Percentiles rank a stretch among this genome's conserved stretches.
These are phyloP conservation scores for Avena atlantica DNA, from an alignment of 176 grass and related monocot genomes.

Conservation along the genomic window DNA sequence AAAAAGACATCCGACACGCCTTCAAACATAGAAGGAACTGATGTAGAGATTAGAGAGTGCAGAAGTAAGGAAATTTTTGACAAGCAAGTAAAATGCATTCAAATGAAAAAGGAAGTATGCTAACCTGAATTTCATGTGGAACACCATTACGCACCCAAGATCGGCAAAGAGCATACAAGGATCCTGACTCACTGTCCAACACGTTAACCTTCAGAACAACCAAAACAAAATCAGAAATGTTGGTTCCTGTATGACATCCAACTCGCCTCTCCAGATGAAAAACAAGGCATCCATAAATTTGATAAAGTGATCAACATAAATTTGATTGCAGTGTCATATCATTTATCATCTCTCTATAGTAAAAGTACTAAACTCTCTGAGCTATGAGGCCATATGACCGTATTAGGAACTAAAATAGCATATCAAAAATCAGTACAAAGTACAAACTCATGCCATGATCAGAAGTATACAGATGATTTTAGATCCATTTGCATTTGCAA, in stretches of 20 bases:
- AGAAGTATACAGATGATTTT: background rate
- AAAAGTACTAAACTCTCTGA: slow-evolving; percentile 13
- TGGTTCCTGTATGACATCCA: slow-evolving; percentile 1
- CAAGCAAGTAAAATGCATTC: slow-evolving; percentile 21
- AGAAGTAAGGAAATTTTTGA: slow-evolving; percentile 19
- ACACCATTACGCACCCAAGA: slow-evolving; percentile 66
- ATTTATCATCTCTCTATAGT: background rate
- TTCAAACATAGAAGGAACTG: slow-evolving; percentile 5
- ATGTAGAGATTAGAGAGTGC: slow-evolving; percentile 15
- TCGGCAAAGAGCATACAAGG: slow-evolving; percentile 69
- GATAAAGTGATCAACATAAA: background rate
- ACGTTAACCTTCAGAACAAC: slow-evolving; percentile 56
- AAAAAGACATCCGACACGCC: background rate
- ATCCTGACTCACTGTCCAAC: slow-evolving; percentile 58
- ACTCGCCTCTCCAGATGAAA: slow-evolving; percentile 16
- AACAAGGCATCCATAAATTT: slow-evolving; percentile 1
- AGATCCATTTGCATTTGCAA: background rate
- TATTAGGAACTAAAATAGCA: background rate
- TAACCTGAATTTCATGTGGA: slow-evolving; percentile 69
- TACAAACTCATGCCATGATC: background rate
- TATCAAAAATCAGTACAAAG: slow-evolving; percentile 20
- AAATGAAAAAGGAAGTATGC: slow-evolving; percentile 25
- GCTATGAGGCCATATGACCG: background rate
- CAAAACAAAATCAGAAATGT: slow-evolving; percentile 39
- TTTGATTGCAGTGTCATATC: background rate